A percentile compares a stretch with the other conserved stretches of the same genome.
Conservation (phyloP, 345 rosid genomes). For the Hevea brasiliensis region DNA sequence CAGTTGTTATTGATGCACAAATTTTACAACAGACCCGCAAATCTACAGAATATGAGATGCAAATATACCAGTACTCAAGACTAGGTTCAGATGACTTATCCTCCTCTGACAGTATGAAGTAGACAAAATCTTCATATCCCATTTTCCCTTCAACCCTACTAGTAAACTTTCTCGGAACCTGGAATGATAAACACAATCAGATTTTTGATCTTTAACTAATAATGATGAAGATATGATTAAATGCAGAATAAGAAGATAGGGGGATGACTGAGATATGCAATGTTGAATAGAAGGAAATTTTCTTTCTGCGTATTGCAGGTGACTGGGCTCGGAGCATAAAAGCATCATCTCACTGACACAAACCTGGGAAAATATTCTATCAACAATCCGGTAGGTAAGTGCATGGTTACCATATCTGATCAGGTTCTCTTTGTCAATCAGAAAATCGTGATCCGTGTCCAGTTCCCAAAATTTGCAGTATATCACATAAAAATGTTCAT, state of each 20-base stretch:
- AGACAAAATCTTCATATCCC: conserved; percentile 96
- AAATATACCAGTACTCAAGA: conserved; percentile 83
- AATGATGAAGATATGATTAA: not conserved
- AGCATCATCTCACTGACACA: conserved; percentile 23
- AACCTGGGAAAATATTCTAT: conserved; percentile 94
- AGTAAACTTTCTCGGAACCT: conserved; percentile 86
- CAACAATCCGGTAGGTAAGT: conserved; percentile 92
- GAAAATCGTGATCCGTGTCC: conserved; percentile 96
- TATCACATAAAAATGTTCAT: conserved; percentile 94
- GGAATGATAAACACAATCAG: conserved; percentile 1
- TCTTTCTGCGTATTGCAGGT: conserved; percentile 4
- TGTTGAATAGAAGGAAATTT: conserved; percentile 1
- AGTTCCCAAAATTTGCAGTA: conserved; percentile 99
- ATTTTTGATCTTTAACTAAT: not conserved
- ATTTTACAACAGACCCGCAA: not conserved
- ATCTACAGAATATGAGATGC: not conserved
- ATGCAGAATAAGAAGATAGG: not conserved
- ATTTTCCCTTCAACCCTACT: conserved; percentile 86
- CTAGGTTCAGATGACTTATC: conserved; percentile 94
- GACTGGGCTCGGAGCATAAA: conserved; percentile 14
- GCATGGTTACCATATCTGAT: conserved; percentile 97
- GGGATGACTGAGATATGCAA: not conserved
- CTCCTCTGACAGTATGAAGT: conserved; percentile 93
- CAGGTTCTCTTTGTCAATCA: conserved; percentile 95
- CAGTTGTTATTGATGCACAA: not conserved